Evolutionary conservation across 2,329 filamentous ascomycete species (phyloP), one percentile per base, ranked within the genome.

Genomic region (Fusarium verticillioides): DNA sequence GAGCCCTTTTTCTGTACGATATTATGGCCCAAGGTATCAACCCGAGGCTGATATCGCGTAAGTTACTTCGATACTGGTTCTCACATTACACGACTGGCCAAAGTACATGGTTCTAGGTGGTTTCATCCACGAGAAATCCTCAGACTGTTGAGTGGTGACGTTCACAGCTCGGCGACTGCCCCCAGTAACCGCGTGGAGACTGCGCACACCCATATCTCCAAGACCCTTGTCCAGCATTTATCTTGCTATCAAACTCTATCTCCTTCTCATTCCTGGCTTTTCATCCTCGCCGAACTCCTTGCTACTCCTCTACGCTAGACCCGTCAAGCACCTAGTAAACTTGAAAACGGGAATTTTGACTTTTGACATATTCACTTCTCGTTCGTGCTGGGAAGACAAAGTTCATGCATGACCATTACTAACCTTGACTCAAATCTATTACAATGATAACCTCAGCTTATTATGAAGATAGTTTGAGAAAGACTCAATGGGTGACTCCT

Each of bases 391-490:
- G 5, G 4, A 34, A 6, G n/a, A 26, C 34, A 36, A 9, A 23
- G 18, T 36, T 19, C 11, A 8, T 26, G 15, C 16, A 36, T 12
- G n/a, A 9, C 16, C 2, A 15, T 16, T 19, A 36, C 16, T 7
- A 26, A 52, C 2, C 9, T 15, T 10, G 15, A 34, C 16, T 34
- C 6, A 50, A 34, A 12, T 2, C 2, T 23, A 23, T 23, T 7
- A 6, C 18, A 5, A 7, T 6, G 6, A 10, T 6, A 19, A 9
- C 1, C 30, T 26, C n/a, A 36, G 6, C 2, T 5, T 10, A 2
- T 23, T 8, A 9, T 8, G 2, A 15, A 2, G 11, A 23, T 10
- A 5, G 16, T 2, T 15, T 9, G 6, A 15, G 3, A 0, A 8
- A 19, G 8, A 34, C 11, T 5, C 4, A 19, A 7, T 19, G 18